These are phyloP conservation scores for Verticillium albo-atrum DNA, from an alignment of 2,329 filamentous ascomycete species.

Conservation along the genomic window DNA sequence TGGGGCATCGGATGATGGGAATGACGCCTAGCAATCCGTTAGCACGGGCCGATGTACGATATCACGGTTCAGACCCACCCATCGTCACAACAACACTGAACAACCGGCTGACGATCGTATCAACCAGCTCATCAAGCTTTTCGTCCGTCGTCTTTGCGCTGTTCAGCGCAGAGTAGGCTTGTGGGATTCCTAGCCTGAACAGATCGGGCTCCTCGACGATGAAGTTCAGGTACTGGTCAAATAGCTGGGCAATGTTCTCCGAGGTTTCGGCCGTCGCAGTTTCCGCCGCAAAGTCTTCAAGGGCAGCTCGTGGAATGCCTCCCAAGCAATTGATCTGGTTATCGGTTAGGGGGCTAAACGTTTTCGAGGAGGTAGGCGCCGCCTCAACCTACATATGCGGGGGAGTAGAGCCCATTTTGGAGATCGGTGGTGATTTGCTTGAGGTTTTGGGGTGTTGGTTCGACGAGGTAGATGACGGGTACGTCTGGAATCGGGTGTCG, in stretches of 20 bases:
- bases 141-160: slow-evolving; percentile 88
- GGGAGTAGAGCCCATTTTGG: slow-evolving; percentile 81
- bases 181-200: slow-evolving; percentile 86
- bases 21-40: slow-evolving; percentile 62
- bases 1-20: slow-evolving; percentile 91
- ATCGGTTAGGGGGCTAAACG: neutral
- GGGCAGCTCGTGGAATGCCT: slow-evolving; percentile 80
- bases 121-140: slow-evolving; percentile 80
- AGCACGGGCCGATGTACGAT: slow-evolving; percentile 11
- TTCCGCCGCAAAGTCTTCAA: slow-evolving; percentile 91
- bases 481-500: slow-evolving; percentile 94
- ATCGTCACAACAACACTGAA: slow-evolving; percentile 99
- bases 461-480: slow-evolving; percentile 92
- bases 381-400: slow-evolving; percentile 57
- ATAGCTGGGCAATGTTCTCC: slow-evolving; percentile 87
- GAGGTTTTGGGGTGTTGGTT: slow-evolving; percentile 78
- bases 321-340: slow-evolving; percentile 84
- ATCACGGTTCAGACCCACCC: slow-evolving; percentile 53
- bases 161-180: slow-evolving; percentile 95
- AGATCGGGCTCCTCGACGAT: slow-evolving; percentile 93
- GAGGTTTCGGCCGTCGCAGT: slow-evolving; percentile 80
- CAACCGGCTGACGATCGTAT: slow-evolving; percentile 90
- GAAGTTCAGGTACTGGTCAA: slow-evolving; percentile 96
- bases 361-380: neutral
- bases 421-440: slow-evolving; percentile 81